These are phyloP conservation scores for Oldenlandia corymbosa DNA, from an alignment of 257 asterid species.

Conservation along the genomic window DNA sequence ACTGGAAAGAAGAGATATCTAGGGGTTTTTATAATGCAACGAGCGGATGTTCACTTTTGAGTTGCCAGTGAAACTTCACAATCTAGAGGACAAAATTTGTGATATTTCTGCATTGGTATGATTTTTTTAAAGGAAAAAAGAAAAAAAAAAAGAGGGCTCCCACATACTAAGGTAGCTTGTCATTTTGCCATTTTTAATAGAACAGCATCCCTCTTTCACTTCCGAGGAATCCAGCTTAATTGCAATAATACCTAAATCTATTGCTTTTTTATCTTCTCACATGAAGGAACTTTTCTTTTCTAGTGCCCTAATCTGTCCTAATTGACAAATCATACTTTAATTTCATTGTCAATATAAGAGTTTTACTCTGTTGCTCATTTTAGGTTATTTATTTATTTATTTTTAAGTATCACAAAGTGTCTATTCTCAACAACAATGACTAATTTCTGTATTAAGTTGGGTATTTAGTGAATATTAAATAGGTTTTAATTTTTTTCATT, in stretches of 20 bases:
- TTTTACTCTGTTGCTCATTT: too few relatives aligned
- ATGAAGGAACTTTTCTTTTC: constrained; percentile 20
- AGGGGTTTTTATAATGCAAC: constrained; percentile 41
- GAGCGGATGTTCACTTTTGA: constrained; percentile 22
- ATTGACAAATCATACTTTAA: neutral
- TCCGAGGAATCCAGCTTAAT: constrained; percentile 37
- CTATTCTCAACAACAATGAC: too few relatives aligned
- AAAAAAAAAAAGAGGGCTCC: constrained; percentile 23
- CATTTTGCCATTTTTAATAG: constrained; percentile 47
- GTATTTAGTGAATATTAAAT: too few relatives aligned
- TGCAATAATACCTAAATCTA: constrained; percentile 42
- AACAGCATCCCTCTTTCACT: constrained; percentile 50
- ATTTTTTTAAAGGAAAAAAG: too few relatives aligned
- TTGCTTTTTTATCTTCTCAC: constrained; percentile 27
- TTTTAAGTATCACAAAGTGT: too few relatives aligned
- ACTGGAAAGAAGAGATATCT: constrained; percentile 11
- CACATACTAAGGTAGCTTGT: constrained; percentile 34
- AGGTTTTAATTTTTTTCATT: too few relatives aligned
- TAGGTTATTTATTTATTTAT: too few relatives aligned
- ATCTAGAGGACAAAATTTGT: constrained; percentile 16
- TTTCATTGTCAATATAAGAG: too few relatives aligned
- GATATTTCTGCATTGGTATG: constrained; percentile 19
- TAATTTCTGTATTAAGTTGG: too few relatives aligned
- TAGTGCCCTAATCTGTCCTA: neutral
- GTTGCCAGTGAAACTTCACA: constrained; percentile 22